Evolutionary conservation across 2,329 filamentous ascomycete species (phyloP).

Genomic region (Claviceps capensis): DNA sequence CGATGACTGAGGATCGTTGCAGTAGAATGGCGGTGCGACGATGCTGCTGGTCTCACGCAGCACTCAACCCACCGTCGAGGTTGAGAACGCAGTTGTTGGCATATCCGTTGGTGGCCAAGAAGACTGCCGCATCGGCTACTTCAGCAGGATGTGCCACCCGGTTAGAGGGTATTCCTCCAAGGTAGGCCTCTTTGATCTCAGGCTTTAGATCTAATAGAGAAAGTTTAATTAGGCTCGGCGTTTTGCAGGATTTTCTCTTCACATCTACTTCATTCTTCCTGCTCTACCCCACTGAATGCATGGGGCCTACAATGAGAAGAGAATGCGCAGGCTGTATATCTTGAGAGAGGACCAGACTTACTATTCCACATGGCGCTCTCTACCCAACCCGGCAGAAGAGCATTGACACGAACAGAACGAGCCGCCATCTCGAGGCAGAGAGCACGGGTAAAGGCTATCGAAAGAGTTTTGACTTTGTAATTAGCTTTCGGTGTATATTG

Average conservation of each 20-base stretch:
- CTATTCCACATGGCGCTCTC: constrained; percentile 66
- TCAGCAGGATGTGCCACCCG: constrained; percentile 58
- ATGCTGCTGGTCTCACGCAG: constrained; percentile 28
- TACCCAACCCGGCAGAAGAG: constrained; percentile 72
- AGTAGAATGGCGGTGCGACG: not conserved
- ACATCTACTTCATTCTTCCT: no score
- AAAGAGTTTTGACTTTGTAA: constrained; percentile 3
- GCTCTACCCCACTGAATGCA: not conserved
- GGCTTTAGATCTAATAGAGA: constrained; percentile 23
- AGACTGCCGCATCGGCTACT: constrained; percentile 69
- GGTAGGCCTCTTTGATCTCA: constrained; percentile 23
- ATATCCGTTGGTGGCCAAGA: constrained; percentile 65
- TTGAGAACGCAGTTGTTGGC: constrained; percentile 81
- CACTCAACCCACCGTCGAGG: constrained; percentile 72
- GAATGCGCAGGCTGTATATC: constrained; percentile 1
- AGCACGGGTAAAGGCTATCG: constrained; percentile 51
- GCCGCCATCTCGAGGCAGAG: constrained; percentile 48
- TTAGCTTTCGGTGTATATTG: not conserved
- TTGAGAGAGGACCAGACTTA: constrained; percentile 25
- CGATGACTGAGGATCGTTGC: not conserved
- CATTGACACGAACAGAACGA: constrained; percentile 59
- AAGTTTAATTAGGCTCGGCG: constrained; percentile 19
- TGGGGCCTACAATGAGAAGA: not conserved
- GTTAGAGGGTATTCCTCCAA: constrained; percentile 44
- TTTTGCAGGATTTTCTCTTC: not conserved